A percentile compares a stretch with the other conserved stretches of the same genome.
These are phyloP conservation scores for Adansonia madagascariensis DNA, from an alignment of 441 rosid species.

Conservation along the genomic window DNA sequence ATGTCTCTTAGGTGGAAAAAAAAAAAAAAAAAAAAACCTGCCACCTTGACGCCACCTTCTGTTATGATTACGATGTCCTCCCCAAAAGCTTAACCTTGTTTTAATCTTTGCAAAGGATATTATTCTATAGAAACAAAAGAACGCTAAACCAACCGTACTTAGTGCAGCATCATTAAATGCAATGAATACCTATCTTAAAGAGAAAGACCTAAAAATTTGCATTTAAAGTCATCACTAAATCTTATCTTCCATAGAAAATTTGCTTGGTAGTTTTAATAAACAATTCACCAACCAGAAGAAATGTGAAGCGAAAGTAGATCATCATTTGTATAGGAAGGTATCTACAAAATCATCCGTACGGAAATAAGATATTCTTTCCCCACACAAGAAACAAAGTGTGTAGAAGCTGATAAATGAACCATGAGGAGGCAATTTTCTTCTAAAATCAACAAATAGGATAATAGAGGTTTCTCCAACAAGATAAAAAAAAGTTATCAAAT, in stretches of 20 bases:
- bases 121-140: no score
- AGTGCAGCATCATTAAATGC: no score
- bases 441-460: conserved; percentile 10
- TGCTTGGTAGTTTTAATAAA: neutral
- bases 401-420: conserved; percentile 5
- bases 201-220: no score
- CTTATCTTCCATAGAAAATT: neutral
- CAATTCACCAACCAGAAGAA: conserved; percentile 11
- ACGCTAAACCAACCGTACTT: no score
- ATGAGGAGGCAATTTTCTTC: neutral
- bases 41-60: no score
- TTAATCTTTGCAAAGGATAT: no score
- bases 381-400: neutral
- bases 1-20: no score
- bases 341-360: neutral
- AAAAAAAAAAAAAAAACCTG: no score
- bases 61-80: no score
- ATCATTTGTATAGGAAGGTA: neutral
- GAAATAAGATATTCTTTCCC: neutral
- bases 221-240: neutral
- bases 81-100: no score
- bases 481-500: neutral
- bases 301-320: neutral
- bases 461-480: neutral
- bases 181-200: no score